Evolutionary conservation across 768 basidiomycete species (phyloP).

Genomic region (Tylopilus rubrobrunneus): DNA sequence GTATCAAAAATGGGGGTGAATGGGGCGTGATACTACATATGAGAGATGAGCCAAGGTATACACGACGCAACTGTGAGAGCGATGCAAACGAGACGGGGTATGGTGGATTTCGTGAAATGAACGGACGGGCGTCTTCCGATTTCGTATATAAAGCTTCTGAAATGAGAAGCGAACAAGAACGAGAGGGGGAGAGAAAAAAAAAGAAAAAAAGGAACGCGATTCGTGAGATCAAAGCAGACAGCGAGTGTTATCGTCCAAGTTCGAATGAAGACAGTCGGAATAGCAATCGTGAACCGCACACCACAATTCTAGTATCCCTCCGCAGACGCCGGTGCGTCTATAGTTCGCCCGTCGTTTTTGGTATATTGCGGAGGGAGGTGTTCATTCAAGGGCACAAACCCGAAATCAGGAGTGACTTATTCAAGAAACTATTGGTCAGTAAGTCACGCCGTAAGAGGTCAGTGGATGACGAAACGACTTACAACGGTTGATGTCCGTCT

Average conservation of each 20-base stretch:
- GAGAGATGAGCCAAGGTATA: constrained; percentile 33
- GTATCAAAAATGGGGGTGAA: constrained; percentile 34
- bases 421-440: constrained; percentile 44
- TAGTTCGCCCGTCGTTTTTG: constrained; percentile 51
- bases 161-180: constrained; percentile 29
- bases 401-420: constrained; percentile 79
- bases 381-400: constrained; percentile 78
- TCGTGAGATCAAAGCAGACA: constrained; percentile 31
- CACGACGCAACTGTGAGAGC: constrained; percentile 36
- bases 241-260: constrained; percentile 29
- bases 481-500: constrained; percentile 82
- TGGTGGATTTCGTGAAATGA: constrained; percentile 35
- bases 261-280: constrained; percentile 31
- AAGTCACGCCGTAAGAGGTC: constrained; percentile 38
- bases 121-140: constrained; percentile 31
- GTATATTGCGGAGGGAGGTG: constrained; percentile 63
- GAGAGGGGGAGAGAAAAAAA: constrained; percentile 4
- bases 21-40: constrained; percentile 36
- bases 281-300: constrained; percentile 25
- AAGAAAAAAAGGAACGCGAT: constrained; percentile 27
- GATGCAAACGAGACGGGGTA: constrained; percentile 34
- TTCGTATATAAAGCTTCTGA: constrained; percentile 31
- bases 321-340: constrained; percentile 29
- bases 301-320: constrained; percentile 30
- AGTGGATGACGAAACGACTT: constrained; percentile 40